Conservation (phyloP, 352 stramenopile genomes). For the Globisporangium echinulatum region DNA sequence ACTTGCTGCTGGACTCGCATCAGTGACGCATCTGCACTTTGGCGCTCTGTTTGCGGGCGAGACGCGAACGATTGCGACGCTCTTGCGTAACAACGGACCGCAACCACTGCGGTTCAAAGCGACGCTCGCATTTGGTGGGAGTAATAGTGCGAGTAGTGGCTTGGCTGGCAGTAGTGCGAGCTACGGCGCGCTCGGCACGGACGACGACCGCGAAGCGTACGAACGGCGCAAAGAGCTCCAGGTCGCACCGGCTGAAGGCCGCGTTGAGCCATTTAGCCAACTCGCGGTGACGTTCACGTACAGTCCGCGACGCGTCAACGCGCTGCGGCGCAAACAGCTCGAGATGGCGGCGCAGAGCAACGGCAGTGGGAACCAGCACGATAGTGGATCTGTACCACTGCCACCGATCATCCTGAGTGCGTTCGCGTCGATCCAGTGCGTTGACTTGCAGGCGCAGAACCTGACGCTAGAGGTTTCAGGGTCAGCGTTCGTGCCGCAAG, state of each 20-base stretch:
- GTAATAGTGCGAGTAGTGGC: not conserved
- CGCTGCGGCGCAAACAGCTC: constrained; percentile 19
- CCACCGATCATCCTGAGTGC: constrained; percentile 33
- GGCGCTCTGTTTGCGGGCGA: constrained; percentile 69
- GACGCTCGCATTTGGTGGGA: constrained; percentile 36
- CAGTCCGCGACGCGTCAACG: constrained; percentile 32
- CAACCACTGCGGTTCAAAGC: constrained; percentile 58
- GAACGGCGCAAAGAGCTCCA: constrained; percentile 65
- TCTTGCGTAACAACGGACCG: constrained; percentile 75
- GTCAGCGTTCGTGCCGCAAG: constrained; percentile 42
- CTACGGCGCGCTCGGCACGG: not conserved
- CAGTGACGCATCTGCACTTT: constrained; percentile 54
- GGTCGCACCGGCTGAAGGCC: constrained; percentile 44
- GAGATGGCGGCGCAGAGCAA: constrained; percentile 10
- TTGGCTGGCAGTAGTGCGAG: not conserved
- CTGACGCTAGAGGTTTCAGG: constrained; percentile 71
- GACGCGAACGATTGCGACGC: constrained; percentile 41
- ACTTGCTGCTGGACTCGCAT: constrained; percentile 30
- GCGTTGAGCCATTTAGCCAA: constrained; percentile 57
- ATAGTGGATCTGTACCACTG: constrained; percentile 8
- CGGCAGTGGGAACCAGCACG: not conserved
- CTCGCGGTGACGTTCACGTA: constrained; percentile 41
- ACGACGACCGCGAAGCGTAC: constrained; percentile 64
- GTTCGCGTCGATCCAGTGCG: constrained; percentile 69
- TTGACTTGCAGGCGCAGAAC: constrained; percentile 60